Evolutionary conservation across 345 rosid genomes (phyloP), one percentile per base, ranked within the genome.

Genomic region (Acer negundo): DNA sequence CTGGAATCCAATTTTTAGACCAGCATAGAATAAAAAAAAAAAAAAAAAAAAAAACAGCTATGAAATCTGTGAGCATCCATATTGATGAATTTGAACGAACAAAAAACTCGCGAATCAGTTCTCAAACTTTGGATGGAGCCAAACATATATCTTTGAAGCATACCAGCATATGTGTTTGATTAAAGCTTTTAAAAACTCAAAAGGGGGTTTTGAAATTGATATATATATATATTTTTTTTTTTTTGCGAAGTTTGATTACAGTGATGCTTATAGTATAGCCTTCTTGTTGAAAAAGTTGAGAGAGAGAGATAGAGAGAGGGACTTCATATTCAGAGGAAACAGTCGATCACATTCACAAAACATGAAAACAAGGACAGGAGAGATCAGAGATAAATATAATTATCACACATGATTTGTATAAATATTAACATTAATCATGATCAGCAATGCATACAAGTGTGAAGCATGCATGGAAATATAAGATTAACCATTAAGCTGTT

Each of bases 81-180:
- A 44, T 9, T 62, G 77, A 9, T 66, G n/a, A 62, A 74, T 23
- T 61, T 42, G 26, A 74, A 46, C 77, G 26, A 31, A 6, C 9
- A 15, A 28, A 62, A 74, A 42, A 6, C 69, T 44, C 19, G 15
- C 10, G 51, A 64, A 49, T 75, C 62, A 17, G 62, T 64, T 75
- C 70, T 65, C 28, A 74, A n/a, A 62, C 59, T 35, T 16, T 17
- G 42, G 69, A 59, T 61, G 20, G 69, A 66, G 47, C 44, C 23
- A 66, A 38, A 15, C 44, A 16, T 38, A 20, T 59, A 35, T 35
- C 12, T 59, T 26, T 67, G 26, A 42, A 42, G 70, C 47, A 44
- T 44, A 68, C 55, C 72, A 49, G 73, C 4, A 17, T 20, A 19
- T 12, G 28, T 26, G 2, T 26, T 35, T 35, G 4, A 31, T 31